Base-by-base conservation (phyloP, 1,139 yeast genomes). In the Pichia sp. region DNA sequence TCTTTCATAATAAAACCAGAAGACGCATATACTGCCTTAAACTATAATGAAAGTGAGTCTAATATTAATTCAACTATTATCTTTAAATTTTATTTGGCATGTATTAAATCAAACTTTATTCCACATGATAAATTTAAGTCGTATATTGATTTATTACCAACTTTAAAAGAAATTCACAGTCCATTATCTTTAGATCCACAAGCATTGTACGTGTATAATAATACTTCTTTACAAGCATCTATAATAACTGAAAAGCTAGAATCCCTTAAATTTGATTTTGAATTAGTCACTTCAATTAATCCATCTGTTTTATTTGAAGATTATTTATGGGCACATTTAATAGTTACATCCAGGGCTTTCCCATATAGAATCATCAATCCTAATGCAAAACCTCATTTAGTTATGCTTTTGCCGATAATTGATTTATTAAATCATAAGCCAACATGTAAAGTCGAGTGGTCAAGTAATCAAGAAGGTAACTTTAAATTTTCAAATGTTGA, bases 301-400 rank as follows among this genome's bases (percentile, higher is more conserved):
- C 10, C 7, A 5, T 29, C 29, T 3, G 68, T 78, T 2, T 63
- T 74, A 33, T 81, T 81, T 54, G 69, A 77, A 1, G 66, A 76
- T 34, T 88, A 77, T 57, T 55, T 83, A 5, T 88, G 96, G 95
- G 78, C 91, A 0, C 72, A 78, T 40, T 65, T 77, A 42, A 81
- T 87, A n/a, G 66, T 86, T 48, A 76, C 81, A 30, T 84, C 95
- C 1, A 69, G 96, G 46, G 77, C 95, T 0, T 88, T 88, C 55
- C 96, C 96, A 34, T 69, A 75, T 50, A 62, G 76, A 52, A 54
- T 83, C 40, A 48, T 69, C 23, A 62, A 68, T 38, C 51, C 64
- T 9, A 72, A 73, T 36, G 48, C 54, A 4, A 34, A 47, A 4
- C 41, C 49, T 4, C 41, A 49, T 33, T 78, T 78, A 46, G 84